phyloP scores from a whole-genome alignment of 768 basidiomycete genomes.

The Lyophyllum decastes region DNA sequence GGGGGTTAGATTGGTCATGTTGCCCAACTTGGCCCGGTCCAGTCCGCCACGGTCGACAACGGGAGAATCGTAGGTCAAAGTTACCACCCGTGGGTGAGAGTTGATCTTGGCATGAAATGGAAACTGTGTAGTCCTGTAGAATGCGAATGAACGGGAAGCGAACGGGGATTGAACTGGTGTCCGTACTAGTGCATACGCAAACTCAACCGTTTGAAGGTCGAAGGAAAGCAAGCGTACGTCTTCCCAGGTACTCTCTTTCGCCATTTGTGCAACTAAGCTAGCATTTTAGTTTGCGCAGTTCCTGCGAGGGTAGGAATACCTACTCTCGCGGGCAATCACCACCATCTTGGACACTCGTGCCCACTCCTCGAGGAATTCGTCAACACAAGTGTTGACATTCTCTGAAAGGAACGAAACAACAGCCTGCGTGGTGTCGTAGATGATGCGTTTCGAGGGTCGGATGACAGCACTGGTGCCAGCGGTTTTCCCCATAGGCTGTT shows the following conservation, averaged over 20 bases:
- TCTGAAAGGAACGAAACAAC: slow-evolving; percentile 88
- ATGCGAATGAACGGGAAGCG: background rate
- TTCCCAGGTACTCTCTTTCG: slow-evolving; percentile 66
- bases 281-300: background rate
- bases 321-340: slow-evolving; percentile 88
- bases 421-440: slow-evolving; percentile 87
- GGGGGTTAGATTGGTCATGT: slow-evolving; percentile 60
- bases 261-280: slow-evolving; percentile 78
- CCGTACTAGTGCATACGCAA: slow-evolving; percentile 70
- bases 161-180: background rate
- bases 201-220: slow-evolving; percentile 90
- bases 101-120: slow-evolving; percentile 79
- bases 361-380: slow-evolving; percentile 92
- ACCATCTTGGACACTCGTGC: slow-evolving; percentile 92
- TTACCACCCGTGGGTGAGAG: slow-evolving; percentile 66
- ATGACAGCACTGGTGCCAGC: slow-evolving; percentile 64
- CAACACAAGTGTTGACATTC: slow-evolving; percentile 85
- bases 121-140: slow-evolving; percentile 70
- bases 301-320: slow-evolving; percentile 8
- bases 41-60: slow-evolving; percentile 32
- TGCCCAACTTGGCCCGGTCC: slow-evolving; percentile 20
- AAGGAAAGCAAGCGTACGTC: slow-evolving; percentile 87
- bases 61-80: slow-evolving; percentile 75
- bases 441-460: slow-evolving; percentile 83
- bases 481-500: slow-evolving; percentile 79